Evolutionary conservation across 345 rosid genomes (phyloP), one percentile per base, ranked within the genome.

Genomic region (Moricandia arvensis): DNA sequence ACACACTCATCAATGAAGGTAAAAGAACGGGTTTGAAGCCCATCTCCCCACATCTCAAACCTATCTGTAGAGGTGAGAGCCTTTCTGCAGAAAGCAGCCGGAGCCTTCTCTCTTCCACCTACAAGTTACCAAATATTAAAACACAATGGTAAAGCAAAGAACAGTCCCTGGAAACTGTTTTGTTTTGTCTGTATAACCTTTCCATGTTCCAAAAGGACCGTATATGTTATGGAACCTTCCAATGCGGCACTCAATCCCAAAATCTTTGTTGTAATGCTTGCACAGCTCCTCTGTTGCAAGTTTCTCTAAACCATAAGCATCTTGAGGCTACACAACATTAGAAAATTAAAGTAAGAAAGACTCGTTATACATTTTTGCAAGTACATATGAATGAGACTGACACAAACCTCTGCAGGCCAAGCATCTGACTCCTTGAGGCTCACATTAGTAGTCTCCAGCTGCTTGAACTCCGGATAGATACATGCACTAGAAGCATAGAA

Each of bases 31-130:
- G 98, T 96, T 45, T 93, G 99, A 69, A 86, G 87, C 62, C 99
- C 99, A 51, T 96, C 99, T 75, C 99, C 99, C 99, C 99, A 96
- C 97, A 96, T 93, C 94, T 93, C 99, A 35, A 96, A 96, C 84
- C 83, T 93, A 78, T 91, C 97, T 0, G 76, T 79, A 10, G 99
- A 83, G 16, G 98, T 96, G n/a, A 87, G 60, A 51, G 94, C 79
- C 85, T 96, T 96, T 79, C 99, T 83, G 83, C 99, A 96, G 77
- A 96, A 93, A 57, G 99, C 99, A 83, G 99, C 99, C 10, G 99
- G 98, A 65, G 99, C 99, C 85, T 93, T 96, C 83, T 93, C 98
- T 86, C 99, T 85, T 34, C 99, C 99, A 85, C 99, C 99, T 96
- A 55, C 10, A 9, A 77, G 16, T 59, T 33, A 59, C 13, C 8